These are phyloP conservation scores for Amanita brunnescens DNA, from an alignment of 768 basidiomycete genomes.

Conservation along the genomic window DNA sequence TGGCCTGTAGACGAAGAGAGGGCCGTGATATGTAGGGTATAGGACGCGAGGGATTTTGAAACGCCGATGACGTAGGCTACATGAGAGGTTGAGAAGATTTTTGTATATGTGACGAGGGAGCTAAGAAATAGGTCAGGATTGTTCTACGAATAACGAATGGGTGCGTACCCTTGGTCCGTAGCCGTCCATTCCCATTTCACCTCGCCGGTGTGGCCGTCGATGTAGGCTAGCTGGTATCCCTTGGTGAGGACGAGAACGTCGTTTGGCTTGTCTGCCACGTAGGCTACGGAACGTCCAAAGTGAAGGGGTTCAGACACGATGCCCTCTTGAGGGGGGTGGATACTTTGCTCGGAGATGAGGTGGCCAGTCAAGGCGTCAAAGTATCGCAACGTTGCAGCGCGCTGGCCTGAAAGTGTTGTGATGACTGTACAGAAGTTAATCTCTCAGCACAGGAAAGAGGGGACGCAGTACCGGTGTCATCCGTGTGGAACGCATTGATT, in stretches of 20 bases:
- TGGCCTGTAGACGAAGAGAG: constrained; percentile 48
- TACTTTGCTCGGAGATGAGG: constrained; percentile 53
- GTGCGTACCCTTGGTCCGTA: constrained; percentile 55
- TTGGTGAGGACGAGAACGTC: constrained; percentile 49
- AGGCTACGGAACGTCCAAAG: constrained; percentile 46
- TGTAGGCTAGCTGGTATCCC: constrained; percentile 44
- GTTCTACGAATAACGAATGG: too few relatives aligned
- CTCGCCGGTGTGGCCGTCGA: constrained; percentile 45
- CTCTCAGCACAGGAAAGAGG: background rate
- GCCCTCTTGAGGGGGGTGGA: constrained; percentile 40
- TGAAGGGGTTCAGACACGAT: constrained; percentile 42
- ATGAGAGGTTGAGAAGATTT: constrained; percentile 42
- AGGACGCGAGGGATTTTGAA: constrained; percentile 39
- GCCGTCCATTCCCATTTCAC: constrained; percentile 67
- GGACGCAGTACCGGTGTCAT: constrained; percentile 43
- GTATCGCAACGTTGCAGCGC: constrained; percentile 57
- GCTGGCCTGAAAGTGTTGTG: constrained; percentile 66
- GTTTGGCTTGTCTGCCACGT: constrained; percentile 12
- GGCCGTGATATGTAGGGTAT: constrained; percentile 60
- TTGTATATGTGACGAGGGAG: constrained; percentile 54
- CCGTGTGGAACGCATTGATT: constrained; percentile 53
- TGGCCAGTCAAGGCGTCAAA: constrained; percentile 60
- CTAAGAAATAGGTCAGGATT: constrained; percentile 30
- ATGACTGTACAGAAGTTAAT: constrained; percentile 40
- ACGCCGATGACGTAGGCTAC: constrained; percentile 53